These are phyloP conservation scores for Hyphodiscus hymeniophilus DNA, from an alignment of 495 filamentous ascomycete species.

Conservation along the genomic window DNA sequence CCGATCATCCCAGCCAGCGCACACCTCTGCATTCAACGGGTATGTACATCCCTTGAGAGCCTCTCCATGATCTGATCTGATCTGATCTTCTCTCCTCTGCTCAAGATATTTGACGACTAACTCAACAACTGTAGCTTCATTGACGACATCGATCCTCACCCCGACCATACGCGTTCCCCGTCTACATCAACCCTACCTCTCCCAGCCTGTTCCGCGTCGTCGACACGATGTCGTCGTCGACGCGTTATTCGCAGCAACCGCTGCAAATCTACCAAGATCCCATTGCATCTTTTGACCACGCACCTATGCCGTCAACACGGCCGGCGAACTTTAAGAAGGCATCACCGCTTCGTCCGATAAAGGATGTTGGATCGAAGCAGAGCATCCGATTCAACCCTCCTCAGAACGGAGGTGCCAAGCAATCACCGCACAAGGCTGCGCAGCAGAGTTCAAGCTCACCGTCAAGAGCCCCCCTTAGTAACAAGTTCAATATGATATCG, in stretches of 20 bases:
- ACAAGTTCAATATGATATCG: constrained; percentile 48
- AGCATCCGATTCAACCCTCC: constrained; percentile 52
- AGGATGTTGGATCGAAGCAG: constrained; percentile 33
- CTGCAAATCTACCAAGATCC: constrained; percentile 60
- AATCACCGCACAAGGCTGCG: constrained; percentile 49
- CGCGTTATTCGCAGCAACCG: constrained; percentile 50
- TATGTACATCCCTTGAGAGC: constrained; percentile 15
- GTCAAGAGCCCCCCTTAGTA: constrained; percentile 37
- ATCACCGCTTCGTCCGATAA: constrained; percentile 41
- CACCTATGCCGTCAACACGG: constrained; percentile 36
- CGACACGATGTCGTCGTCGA: constrained; percentile 47
- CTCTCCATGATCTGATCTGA: background rate
- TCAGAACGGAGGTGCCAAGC: constrained; percentile 35
- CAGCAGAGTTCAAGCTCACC: constrained; percentile 30
- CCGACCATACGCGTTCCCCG: constrained; percentile 9
- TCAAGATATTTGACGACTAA: constrained; percentile 11
- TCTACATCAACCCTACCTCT: background rate
- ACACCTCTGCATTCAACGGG: constrained; percentile 10
- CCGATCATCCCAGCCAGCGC: constrained; percentile 18
- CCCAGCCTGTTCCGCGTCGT: constrained; percentile 5
- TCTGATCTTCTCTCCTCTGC: background rate
- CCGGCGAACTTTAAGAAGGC: constrained; percentile 28
- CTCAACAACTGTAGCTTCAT: constrained; percentile 5
- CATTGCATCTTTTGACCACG: constrained; percentile 40
- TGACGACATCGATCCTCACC: background rate